These are phyloP conservation scores for Gamarada debralockiae DNA, from an alignment of 495 filamentous ascomycete genomes.

Conservation along the genomic window DNA sequence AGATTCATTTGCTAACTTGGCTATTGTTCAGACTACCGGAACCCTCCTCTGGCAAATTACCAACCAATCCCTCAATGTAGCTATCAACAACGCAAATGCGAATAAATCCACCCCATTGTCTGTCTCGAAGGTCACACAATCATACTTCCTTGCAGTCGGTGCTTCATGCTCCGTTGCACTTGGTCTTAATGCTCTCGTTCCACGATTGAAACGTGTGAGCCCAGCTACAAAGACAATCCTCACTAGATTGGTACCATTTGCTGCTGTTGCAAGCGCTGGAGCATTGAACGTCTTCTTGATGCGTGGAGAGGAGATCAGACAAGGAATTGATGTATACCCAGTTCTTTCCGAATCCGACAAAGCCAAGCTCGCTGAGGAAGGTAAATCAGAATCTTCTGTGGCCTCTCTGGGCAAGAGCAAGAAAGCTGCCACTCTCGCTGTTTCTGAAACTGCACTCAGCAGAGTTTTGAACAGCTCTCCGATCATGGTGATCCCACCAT, in stretches of 20 bases:
- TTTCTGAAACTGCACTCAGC: conserved; percentile 84
- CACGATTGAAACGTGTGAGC: conserved; percentile 71
- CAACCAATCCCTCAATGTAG: conserved; percentile 97
- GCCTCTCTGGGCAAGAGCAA: conserved; percentile 77
- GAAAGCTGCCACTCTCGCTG: conserved; percentile 81
- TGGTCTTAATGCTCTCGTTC: conserved; percentile 86
- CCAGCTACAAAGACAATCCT: conserved; percentile 72
- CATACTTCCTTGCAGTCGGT: conserved; percentile 86
- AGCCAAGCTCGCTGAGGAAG: conserved; percentile 43
- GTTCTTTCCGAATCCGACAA: conserved; percentile 56
- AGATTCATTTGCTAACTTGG: conserved; percentile 16
- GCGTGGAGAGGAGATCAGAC: conserved; percentile 91
- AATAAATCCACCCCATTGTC: conserved; percentile 93
- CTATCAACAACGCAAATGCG: conserved; percentile 93
- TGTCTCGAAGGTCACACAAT: conserved; percentile 72
- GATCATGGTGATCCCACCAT: conserved; percentile 91
- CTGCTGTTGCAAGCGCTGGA: conserved; percentile 85
- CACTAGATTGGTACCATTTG: conserved; percentile 85
- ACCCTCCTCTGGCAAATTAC: conserved; percentile 93
- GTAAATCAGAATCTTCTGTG: conserved; percentile 54
- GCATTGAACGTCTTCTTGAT: conserved; percentile 96
- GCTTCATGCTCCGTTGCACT: conserved; percentile 91
- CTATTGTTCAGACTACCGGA: conserved; percentile 67
- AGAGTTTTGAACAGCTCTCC: conserved; percentile 90
- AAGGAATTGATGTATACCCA: conserved; percentile 92